Evolutionary conservation across 768 basidiomycete genomes (phyloP).

Genomic region (Heimioporus sp.): DNA sequence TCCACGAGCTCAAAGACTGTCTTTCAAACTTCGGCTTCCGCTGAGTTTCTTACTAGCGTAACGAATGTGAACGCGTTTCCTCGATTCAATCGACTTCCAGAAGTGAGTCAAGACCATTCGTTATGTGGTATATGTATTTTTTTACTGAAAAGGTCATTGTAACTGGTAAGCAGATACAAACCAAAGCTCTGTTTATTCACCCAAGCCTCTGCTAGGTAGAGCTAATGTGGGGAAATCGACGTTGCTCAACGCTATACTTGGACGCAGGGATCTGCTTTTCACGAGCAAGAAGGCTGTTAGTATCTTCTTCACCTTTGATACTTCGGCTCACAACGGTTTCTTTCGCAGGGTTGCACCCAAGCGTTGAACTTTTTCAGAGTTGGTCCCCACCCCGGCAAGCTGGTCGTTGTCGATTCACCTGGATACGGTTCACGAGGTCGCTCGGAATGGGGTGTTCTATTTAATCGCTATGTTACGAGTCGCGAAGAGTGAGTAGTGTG

Average conservation of each 20-base stretch:
- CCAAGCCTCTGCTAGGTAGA: slow-evolving; percentile 45
- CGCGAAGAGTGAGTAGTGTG: slow-evolving; percentile 54
- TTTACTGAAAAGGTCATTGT: slow-evolving; percentile 20
- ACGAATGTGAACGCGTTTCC: slow-evolving; percentile 17
- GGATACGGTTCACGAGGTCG: slow-evolving; percentile 77
- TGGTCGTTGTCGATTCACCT: slow-evolving; percentile 76
- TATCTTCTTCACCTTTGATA: slow-evolving; percentile 1
- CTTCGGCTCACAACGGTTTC: not conserved
- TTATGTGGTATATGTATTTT: not conserved
- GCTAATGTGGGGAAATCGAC: slow-evolving; percentile 80
- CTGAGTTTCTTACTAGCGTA: slow-evolving; percentile 27
- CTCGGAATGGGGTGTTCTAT: slow-evolving; percentile 71
- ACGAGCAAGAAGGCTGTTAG: slow-evolving; percentile 73
- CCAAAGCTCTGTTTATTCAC: not conserved
- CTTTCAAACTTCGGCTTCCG: slow-evolving; percentile 25
- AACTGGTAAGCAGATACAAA: slow-evolving; percentile 19
- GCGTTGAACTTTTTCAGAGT: slow-evolving; percentile 71
- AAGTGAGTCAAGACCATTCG: slow-evolving; percentile 19
- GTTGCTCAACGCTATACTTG: slow-evolving; percentile 66
- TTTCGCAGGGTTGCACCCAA: slow-evolving; percentile 63
- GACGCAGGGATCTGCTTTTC: slow-evolving; percentile 51
- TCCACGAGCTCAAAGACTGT: slow-evolving; percentile 13
- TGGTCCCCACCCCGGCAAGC: slow-evolving; percentile 50
- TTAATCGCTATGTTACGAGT: slow-evolving; percentile 59
- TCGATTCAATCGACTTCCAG: slow-evolving; percentile 20